These are phyloP conservation scores for Yamadazyma pseudoaaseri DNA, from an alignment of 1,139 yeast species.

Conservation along the genomic window DNA sequence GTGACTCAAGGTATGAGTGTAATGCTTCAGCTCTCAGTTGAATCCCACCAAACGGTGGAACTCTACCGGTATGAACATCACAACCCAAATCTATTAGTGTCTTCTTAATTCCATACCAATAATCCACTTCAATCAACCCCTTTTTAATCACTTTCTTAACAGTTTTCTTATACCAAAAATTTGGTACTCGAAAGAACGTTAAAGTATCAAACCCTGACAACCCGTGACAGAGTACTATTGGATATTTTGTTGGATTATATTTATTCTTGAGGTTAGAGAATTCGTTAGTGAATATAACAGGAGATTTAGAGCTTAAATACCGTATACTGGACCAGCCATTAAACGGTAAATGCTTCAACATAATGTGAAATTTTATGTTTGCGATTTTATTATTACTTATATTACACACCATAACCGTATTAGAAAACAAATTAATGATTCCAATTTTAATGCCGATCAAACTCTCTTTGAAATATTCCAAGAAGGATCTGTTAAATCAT, in stretches of 20 bases:
- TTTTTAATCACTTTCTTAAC: conserved; percentile 14
- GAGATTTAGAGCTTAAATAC: conserved; percentile 1
- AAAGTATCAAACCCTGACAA: conserved; percentile 75
- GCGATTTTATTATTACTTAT: no score
- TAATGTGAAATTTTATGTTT: neutral
- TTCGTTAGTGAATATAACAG: conserved; percentile 4
- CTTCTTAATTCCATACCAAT: conserved; percentile 78
- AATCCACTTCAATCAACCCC: conserved; percentile 42
- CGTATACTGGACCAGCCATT: no score
- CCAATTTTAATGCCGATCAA: no score
- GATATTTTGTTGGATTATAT: conserved; percentile 42
- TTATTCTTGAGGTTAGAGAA: conserved; percentile 3
- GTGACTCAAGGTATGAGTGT: conserved; percentile 48
- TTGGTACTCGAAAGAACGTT: conserved; percentile 42
- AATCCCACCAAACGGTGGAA: conserved; percentile 80
- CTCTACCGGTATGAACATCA: conserved; percentile 68
- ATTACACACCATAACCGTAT: neutral
- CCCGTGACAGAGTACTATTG: conserved; percentile 83
- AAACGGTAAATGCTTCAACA: no score
- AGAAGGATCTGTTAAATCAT: conserved; percentile 72
- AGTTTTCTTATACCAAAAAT: conserved; percentile 10
- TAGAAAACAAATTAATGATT: conserved; percentile 1
- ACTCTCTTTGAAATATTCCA: conserved; percentile 40
- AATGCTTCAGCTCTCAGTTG: conserved; percentile 65
- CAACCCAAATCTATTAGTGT: conserved; percentile 63